A percentile compares a stretch with the other conserved stretches of the same genome.
Conservation (phyloP, 768 basidiomycete genomes). For the Aureoboletus auriporus region DNA sequence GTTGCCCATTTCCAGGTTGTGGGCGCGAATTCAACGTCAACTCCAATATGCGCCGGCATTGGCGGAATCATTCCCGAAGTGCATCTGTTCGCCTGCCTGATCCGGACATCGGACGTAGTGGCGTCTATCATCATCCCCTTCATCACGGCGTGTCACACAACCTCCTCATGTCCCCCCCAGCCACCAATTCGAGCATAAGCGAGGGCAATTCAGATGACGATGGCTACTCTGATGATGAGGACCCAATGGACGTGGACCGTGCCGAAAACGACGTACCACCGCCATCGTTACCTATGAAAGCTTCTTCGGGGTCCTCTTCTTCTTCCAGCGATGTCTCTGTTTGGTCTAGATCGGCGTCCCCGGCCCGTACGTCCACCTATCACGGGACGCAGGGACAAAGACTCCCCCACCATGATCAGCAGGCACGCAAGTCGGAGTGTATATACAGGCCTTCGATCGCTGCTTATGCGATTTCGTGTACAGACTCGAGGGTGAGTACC, state of each 20-base stretch:
- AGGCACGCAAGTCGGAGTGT: conserved; percentile 16
- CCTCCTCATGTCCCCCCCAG: conserved; percentile 27
- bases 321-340: conserved; percentile 20
- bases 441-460: conserved; percentile 30
- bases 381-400: too few relatives aligned
- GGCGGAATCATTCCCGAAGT: conserved; percentile 54
- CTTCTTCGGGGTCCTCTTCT: conserved; percentile 19
- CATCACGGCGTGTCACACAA: conserved; percentile 10
- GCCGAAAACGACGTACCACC: neutral
- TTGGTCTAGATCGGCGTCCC: conserved; percentile 27
- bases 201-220: conserved; percentile 30
- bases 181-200: conserved; percentile 27
- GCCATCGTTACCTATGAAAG: conserved; percentile 4
- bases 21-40: conserved; percentile 79
- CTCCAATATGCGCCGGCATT: conserved; percentile 81
- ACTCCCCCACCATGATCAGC: conserved; percentile 10
- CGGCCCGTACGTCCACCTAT: conserved; percentile 11
- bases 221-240: conserved; percentile 22
- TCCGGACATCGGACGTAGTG: conserved; percentile 9
- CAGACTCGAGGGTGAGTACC: conserved; percentile 31
- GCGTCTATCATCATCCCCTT: conserved; percentile 13
- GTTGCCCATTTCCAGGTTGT: conserved; percentile 71
- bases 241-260: conserved; percentile 22
- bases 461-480: conserved; percentile 30
- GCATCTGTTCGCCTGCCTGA: conserved; percentile 22